These are phyloP conservation scores for Berkeleyomyces rouxiae DNA, from an alignment of 2,329 filamentous ascomycete species.

Conservation along the genomic window DNA sequence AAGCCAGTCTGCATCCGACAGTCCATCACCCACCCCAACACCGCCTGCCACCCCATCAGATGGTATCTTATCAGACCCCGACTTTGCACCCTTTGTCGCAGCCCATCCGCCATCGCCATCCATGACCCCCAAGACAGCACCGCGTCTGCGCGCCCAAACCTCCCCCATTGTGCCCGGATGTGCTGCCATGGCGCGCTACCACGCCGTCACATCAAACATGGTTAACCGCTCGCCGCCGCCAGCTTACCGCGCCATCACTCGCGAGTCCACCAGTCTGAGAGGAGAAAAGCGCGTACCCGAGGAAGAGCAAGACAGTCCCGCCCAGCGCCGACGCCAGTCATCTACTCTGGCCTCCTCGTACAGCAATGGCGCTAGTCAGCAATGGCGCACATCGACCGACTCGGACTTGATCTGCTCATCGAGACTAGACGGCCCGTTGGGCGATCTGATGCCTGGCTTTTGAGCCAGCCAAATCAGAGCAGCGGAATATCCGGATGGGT, in stretches of 20 bases:
- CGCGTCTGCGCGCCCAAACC: not conserved
- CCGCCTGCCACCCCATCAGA: not conserved
- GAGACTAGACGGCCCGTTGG: conserved; percentile 9
- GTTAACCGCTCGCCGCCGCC: conserved; percentile 1
- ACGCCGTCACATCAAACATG: conserved; percentile 2
- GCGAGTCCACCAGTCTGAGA: not conserved
- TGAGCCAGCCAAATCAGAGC: not conserved
- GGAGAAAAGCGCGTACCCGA: not conserved
- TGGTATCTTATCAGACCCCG: not conserved
- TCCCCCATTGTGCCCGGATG: not conserved
- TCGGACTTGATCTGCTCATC: conserved; percentile 2
- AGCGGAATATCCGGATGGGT: too few relatives aligned
- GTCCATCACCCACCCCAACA: not conserved
- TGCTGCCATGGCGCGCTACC: not conserved
- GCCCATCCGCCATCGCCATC: not conserved
- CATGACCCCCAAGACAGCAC: not conserved
- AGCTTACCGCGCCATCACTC: conserved; percentile 2
- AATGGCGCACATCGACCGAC: not conserved
- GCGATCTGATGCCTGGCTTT: conserved; percentile 11
- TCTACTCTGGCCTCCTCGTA: conserved; percentile 2
- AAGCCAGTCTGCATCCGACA: not conserved
- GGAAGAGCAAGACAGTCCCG: not conserved
- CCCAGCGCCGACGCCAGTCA: not conserved
- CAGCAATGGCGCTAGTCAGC: not conserved
- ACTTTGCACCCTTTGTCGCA: not conserved